Evolutionary conservation across 768 basidiomycete genomes (phyloP), one percentile per base, ranked within the genome.

Genomic region (Serendipita sp.): DNA sequence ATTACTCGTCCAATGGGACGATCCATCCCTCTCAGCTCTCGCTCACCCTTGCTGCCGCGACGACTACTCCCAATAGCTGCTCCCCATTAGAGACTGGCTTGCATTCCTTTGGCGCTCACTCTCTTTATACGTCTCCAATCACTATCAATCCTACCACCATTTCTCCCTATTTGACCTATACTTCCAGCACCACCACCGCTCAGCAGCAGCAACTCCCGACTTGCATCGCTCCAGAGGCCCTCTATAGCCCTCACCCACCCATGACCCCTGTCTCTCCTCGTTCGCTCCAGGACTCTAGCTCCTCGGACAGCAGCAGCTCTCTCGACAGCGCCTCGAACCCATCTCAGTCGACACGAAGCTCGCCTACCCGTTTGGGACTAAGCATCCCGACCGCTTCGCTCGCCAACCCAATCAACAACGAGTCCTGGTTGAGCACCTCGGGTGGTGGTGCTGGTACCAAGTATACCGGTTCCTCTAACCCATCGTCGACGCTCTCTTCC

Each of bases 141-240:
- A 18, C 48, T 23, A 18, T 52, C 10, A 23, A 31, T n/a, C 29
- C 48, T 34, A 60, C 55, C 11, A 23, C 33, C 34, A 27, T n/a
- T n/a, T 31, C 55, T 10, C 16, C 34, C 10, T 40, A 40, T 40
- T 40, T 40, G 37, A 40, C 37, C 37, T 31, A 60, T 36, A 10
- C 33, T 10, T 31, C 11, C 55, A 60, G 27, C 23, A 11, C 16
- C 23, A 31, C 23, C 23, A 31, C 55, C 55, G 31, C 23, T 4
- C 55, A 60, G 55, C 55, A 60, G 55, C 55, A 60, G 55, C 55
- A 60, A 27, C 18, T 60, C 33, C 55, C 55, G 29, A 60, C 55
- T 16, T 60, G 55, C 55, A 60, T 60, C 55, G 55, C 55, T 4
- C 55, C 55, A 4, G 55, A 60, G 55, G 55, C n/a, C 18, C 27